Conservation (phyloP, 345 rosid genomes). For the Schrenkiella parvula region DNA sequence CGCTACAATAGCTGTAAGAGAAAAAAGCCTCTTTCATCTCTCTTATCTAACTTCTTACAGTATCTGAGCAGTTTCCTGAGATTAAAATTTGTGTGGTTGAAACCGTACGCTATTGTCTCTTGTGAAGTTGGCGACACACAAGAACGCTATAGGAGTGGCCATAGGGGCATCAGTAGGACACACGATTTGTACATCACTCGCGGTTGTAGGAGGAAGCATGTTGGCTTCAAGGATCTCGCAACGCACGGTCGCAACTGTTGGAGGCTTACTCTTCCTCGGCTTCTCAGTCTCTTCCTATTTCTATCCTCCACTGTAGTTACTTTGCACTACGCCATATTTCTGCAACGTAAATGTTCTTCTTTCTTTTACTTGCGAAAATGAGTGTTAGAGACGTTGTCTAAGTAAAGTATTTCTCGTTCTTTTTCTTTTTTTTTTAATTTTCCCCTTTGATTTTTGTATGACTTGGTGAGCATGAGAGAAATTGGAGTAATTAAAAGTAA, state of each 20-base stretch:
- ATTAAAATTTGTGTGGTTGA: background rate
- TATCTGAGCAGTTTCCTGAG: background rate
- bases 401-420: background rate
- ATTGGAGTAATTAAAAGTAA: too few species aligned
- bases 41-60: background rate
- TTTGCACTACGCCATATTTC: background rate
- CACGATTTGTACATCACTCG: constrained; percentile 82
- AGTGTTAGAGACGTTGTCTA: background rate
- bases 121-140: constrained; percentile 93
- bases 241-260: constrained; percentile 84
- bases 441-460: background rate
- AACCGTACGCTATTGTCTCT: background rate
- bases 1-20: constrained; percentile 97
- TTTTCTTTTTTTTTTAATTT: too few species aligned
- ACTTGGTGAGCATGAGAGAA: too few species aligned
- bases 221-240: constrained; percentile 93
- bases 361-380: background rate
- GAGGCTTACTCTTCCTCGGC: constrained; percentile 90
- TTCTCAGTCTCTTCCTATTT: constrained; percentile 91
- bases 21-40: constrained; percentile 1
- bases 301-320: constrained; percentile 76
- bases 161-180: constrained; percentile 87
- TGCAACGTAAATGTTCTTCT: background rate
- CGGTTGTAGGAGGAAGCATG: constrained; percentile 99
- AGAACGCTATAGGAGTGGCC: constrained; percentile 90